Evolutionary conservation across 1,284 basidiomycete genomes (phyloP).

Genomic region (Cutaneotrichosporon sp.): DNA sequence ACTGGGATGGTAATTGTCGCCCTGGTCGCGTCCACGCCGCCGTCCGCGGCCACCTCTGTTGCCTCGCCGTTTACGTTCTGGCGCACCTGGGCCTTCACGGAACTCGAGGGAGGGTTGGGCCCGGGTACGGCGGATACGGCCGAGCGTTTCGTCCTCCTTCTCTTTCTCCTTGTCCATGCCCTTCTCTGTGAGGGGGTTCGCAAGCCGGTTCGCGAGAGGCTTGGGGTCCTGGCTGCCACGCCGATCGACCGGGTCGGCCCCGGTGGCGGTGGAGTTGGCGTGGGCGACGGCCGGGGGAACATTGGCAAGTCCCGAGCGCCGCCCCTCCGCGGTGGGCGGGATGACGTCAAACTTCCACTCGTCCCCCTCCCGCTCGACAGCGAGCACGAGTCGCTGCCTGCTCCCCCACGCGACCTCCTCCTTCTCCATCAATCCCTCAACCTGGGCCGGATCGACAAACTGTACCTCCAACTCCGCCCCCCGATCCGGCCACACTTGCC

Average conservation of each 20-base stretch:
- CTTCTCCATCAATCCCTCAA: constrained; percentile 33
- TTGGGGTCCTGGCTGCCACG: background rate
- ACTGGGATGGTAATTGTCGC: background rate
- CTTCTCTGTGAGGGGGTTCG: too few species aligned
- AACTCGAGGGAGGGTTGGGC: constrained; percentile 5
- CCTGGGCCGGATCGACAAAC: constrained; percentile 43
- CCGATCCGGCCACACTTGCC: constrained; percentile 36
- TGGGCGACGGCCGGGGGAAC: background rate
- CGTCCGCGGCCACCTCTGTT: background rate
- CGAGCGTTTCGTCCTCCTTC: background rate
- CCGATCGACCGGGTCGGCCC: background rate
- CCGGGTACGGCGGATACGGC: background rate
- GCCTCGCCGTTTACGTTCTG: background rate
- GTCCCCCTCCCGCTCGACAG: constrained; percentile 18
- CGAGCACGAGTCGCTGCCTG: constrained; percentile 41
- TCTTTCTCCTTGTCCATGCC: too few species aligned
- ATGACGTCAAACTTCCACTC: constrained; percentile 13
- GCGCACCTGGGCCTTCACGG: constrained; percentile 15
- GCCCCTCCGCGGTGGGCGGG: background rate
- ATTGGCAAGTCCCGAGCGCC: constrained; percentile 7
- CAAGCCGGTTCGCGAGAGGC: constrained; percentile 1
- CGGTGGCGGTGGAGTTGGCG: too few species aligned
- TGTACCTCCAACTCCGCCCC: constrained; percentile 40
- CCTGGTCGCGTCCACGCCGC: background rate
- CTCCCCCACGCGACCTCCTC: constrained; percentile 51